Evolutionary conservation across 768 basidiomycete species (phyloP), one percentile per base, ranked within the genome.

Genomic region (Boletellus sp.): DNA sequence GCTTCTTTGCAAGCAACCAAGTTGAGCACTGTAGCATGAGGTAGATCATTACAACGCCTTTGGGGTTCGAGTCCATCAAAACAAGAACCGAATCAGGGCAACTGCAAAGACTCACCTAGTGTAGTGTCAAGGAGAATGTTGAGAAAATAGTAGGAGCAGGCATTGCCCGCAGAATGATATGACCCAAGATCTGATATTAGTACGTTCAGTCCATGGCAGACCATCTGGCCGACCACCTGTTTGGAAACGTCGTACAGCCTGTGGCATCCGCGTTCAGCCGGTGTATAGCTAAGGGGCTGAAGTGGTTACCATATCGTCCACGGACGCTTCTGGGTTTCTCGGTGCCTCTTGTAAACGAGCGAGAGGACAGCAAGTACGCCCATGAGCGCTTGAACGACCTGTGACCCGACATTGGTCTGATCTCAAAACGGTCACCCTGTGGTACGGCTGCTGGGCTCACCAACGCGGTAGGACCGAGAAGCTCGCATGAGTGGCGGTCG

Each of bases 201-300:
- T 19, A 93, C 78, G 64, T 94, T 94, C 37, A 80, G 72, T 3
- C 78, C 79, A 62, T 94, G 90, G 4, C 93, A 81, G 60, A 89
- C 86, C 73, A 86, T 75, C 61, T 90, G 87, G 40, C 90, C 95
- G 13, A 88, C 77, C 47, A 96, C 72, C 73, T 97, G 94, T 67
- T 96, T 96, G 3, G 85, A 86, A 5, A 96, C 88, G 60, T 96
- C 94, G 66, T 90, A 93, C n/a, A 88, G 64, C 92, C 90, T 92
- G 26, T 39, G 16, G 42, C 44, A 47, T 24, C 28, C 33, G 35
- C n/a, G 13, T 26, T 56, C 37, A 58, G 56, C 26, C n/a, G n/a
- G 49, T 39, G 31, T 12, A 22, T 20, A 16, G 23, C 17, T 35
- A 42, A 36, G 22, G 9, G 10, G 23, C 12, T 28, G 31, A 44